Base-by-base conservation (phyloP, 305 asterid genomes). In the Fraxinus sp. region DNA sequence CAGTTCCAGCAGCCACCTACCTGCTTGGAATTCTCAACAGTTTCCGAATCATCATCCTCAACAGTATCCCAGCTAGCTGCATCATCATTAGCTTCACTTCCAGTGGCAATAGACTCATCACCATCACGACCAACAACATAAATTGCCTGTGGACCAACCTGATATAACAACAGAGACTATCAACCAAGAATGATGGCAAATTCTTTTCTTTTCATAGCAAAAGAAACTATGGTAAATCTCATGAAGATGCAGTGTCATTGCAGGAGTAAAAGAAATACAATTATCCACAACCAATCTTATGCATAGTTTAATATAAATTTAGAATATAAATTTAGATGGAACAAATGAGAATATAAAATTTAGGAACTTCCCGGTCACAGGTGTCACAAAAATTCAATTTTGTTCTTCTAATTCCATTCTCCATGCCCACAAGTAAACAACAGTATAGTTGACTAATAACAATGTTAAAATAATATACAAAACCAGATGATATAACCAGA, bases 141-240 rank as follows among this genome's bases (percentile, higher is more conserved):
- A 86, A 97, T 94, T 76, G 98, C 98, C 87, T 94, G 99, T 80
- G 98, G 99, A 78, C 98, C 98, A 86, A 97, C 99, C 99, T 97
- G 88, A 81, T 41, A 41, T 10, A 72, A 77, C 52, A 74, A 41
- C 87, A 82, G 28, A 79, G 20, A 75, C 57, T 78, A 37, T 62
- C 72, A 78, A 77, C 74, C 22, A 9, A 80, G 78, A 83, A 79
- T 64, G 32, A 83, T 49, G 83, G 55, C 57, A 18, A 20, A 59
- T 22, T 59, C 70, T 59, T 22, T 57, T 57, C 70, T 18, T 7
- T 59, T 59, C 8, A 76, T 78, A 26, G 49, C 71, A 46, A 75
- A 49, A 18, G 24, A 35, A 30, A 80, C 26, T 18, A 66, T 32
- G 20, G 72, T 7, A 2, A 59, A 13, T 18, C 8, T 5, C 24